Base-by-base conservation (phyloP, 2,329 filamentous ascomycete species). In the Botryotinia convoluta region DNA sequence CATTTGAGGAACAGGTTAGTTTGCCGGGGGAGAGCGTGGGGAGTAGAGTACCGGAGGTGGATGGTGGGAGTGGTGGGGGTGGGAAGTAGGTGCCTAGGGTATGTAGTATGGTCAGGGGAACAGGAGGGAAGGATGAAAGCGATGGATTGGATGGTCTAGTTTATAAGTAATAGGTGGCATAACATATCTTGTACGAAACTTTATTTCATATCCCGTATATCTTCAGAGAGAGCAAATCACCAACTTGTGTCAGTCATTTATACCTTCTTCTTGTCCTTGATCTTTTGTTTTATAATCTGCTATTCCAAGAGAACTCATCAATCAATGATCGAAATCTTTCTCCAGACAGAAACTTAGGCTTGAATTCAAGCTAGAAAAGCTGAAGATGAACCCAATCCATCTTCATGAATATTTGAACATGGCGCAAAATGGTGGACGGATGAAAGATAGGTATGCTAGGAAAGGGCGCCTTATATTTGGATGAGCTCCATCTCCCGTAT, bases 1-100 rank as follows among this genome's bases (percentile, higher is more conserved):
- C 71, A 18, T 78, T 77, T 42, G 77, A 77, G 64, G 76, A 78
- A 26, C 51, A 75, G 63, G 74, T 78, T 29, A 72, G 73, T 42
- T 60, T 78, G 62, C 77, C 77, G 3, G 76, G 77, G 7, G 75
- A 73, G 18, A 69, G 74, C 12, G 57, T 77, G 1, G 64, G 42
- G 16, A 72, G 61, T 59, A n/a, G 62, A 22, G 39, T 62, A 1
- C 69, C 69, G 10, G 57, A 62, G 35, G 22, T 32, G 5, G 26
- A 4, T 35, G 29, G 22, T 26, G 68, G 48, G 8, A 8, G 54
- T 10, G 37, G 26, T 8, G 37, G 51, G 22, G 18, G n/a, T 22
- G 16, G 54, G 12, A 35, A 32, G 2, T 51, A 26, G 65, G 26
- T 22, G n/a, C n/a, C n/a, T n/a, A n/a, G n/a, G 29, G 32, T 4